Conservation (phyloP, 2,329 filamentous ascomycete species). For the Metarhizium rileyi region DNA sequence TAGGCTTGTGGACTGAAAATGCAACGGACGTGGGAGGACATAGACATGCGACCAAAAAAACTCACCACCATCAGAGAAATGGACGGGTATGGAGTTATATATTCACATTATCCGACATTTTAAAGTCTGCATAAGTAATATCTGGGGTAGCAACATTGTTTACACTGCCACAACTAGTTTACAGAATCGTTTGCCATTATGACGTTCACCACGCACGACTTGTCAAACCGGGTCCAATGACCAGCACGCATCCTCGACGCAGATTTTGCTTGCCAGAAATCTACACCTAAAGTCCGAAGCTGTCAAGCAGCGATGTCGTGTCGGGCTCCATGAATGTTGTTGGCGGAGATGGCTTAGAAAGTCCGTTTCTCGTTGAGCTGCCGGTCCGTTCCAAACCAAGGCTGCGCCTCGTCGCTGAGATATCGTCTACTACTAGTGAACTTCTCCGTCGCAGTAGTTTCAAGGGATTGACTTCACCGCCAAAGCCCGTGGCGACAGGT, state of each 20-base stretch:
- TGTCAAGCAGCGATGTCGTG: conserved; percentile 76
- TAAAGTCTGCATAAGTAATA: neutral
- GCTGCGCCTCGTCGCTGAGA: conserved; percentile 39
- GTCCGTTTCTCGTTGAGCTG: neutral
- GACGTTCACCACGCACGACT: neutral
- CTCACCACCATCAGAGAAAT: too few species aligned
- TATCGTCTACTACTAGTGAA: conserved; percentile 71
- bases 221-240: neutral
- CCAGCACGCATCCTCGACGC: neutral
- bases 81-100: too few species aligned
- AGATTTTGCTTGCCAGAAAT: neutral
- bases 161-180: neutral
- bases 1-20: too few species aligned
- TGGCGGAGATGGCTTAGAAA: conserved; percentile 52
- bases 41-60: too few species aligned
- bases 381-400: conserved; percentile 21
- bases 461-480: conserved; percentile 50
- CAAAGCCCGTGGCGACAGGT: conserved; percentile 27
- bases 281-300: conserved; percentile 67
- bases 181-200: neutral
- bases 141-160: neutral
- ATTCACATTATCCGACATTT: too few species aligned
- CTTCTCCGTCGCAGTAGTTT: conserved; percentile 61
- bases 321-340: conserved; percentile 89
- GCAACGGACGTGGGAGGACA: too few species aligned